These are phyloP conservation scores for Extremus antarcticus DNA, from an alignment of 495 filamentous ascomycete species.

Conservation along the genomic window DNA sequence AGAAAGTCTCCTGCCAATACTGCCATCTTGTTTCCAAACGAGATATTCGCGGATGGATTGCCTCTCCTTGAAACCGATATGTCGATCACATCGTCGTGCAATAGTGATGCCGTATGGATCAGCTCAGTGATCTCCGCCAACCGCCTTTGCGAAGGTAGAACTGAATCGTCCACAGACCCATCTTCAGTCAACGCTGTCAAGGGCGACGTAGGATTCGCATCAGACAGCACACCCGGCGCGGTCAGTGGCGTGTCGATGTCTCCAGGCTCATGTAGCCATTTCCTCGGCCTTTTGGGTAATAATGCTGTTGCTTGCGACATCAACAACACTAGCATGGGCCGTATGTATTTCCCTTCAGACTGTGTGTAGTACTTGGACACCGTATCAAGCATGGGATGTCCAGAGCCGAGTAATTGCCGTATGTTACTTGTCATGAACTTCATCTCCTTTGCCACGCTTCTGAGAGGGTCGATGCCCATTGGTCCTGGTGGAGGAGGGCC, in stretches of 20 bases:
- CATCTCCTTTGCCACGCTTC: conserved; percentile 84
- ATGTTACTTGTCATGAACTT: conserved; percentile 88
- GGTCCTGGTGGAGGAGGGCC: conserved; percentile 45
- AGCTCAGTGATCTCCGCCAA: conserved; percentile 94
- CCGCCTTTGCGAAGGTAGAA: conserved; percentile 83
- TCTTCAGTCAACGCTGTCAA: conserved; percentile 27
- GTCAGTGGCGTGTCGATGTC: conserved; percentile 69
- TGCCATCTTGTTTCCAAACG: conserved; percentile 98
- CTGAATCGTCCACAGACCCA: conserved; percentile 47
- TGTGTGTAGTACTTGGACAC: conserved; percentile 98
- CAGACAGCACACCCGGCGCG: conserved; percentile 59
- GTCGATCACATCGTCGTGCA: conserved; percentile 98
- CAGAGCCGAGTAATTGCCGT: conserved; percentile 74
- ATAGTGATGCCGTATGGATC: conserved; percentile 89
- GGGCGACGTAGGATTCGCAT: conserved; percentile 57
- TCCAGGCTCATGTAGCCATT: conserved; percentile 10
- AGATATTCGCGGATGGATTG: conserved; percentile 75
- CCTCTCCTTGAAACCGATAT: conserved; percentile 74
- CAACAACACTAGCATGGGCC: conserved; percentile 83
- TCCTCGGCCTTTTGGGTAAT: conserved; percentile 51
- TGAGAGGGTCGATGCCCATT: conserved; percentile 34
- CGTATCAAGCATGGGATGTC: conserved; percentile 84
- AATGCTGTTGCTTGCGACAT: conserved; percentile 88
- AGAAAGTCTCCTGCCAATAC: conserved; percentile 93
- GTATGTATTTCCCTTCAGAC: conserved; percentile 90